A percentile compares a stretch with the other conserved stretches of the same genome.
These are phyloP conservation scores for Barnettozyma sp. DNA, from an alignment of 805 yeast species.

Conservation along the genomic window DNA sequence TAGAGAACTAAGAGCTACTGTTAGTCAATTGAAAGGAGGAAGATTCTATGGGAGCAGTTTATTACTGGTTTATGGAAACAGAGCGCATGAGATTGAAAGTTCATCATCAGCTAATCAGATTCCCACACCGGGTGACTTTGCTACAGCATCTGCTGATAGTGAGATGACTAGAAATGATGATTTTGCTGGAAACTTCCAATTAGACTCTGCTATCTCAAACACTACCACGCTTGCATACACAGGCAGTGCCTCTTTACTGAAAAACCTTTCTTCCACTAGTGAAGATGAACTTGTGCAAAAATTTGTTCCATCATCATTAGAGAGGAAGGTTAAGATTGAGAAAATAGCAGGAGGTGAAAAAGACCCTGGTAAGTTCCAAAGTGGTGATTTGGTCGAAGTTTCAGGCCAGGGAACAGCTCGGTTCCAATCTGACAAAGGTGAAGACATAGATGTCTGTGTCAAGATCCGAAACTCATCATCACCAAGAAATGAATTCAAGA, in stretches of 20 bases:
- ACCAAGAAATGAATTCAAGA: neutral
- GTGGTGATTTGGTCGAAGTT: slow-evolving; percentile 71
- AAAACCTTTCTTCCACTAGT: neutral
- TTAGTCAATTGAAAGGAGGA: slow-evolving; percentile 58
- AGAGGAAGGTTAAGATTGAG: slow-evolving; percentile 1
- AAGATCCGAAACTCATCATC: slow-evolving; percentile 1
- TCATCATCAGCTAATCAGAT: no score
- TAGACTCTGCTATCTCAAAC: slow-evolving; percentile 1
- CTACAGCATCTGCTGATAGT: neutral
- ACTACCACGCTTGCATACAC: slow-evolving; percentile 1
- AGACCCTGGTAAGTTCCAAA: slow-evolving; percentile 41
- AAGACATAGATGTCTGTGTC: slow-evolving; percentile 1
- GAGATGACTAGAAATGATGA: neutral
- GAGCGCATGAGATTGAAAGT: no score
- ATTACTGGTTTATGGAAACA: slow-evolving; percentile 63
- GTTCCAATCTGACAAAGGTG: neutral
- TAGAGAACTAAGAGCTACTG: slow-evolving; percentile 48
- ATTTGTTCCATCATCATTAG: neutral
- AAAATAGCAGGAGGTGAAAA: slow-evolving; percentile 1
- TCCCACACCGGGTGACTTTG: neutral
- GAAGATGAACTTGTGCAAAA: slow-evolving; percentile 2
- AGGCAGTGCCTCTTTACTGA: no score
- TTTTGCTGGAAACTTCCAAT: neutral
- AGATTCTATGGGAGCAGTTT: slow-evolving; percentile 89
- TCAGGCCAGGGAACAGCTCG: slow-evolving; percentile 4